These are phyloP conservation scores for Diophrys appendiculata DNA, from an alignment of 73 alveolate species.

Conservation along the genomic window DNA sequence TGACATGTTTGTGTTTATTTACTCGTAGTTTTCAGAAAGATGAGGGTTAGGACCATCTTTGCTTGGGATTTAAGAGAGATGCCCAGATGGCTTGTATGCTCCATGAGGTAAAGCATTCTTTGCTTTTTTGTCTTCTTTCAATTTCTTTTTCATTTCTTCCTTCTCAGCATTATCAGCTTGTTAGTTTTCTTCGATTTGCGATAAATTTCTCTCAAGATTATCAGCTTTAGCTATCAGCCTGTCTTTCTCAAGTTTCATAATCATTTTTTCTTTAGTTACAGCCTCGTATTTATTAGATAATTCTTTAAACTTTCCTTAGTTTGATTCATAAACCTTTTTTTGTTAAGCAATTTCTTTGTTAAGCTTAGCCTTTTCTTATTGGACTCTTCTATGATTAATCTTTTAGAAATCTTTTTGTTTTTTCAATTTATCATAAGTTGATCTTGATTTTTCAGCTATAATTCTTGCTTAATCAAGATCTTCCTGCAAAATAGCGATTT, in stretches of 20 bases:
- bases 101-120: too few relatives aligned
- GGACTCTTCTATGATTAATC: constrained; percentile 98
- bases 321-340: constrained; percentile 93
- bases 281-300: constrained; percentile 95
- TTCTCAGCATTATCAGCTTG: constrained; percentile 30
- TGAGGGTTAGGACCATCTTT: constrained; percentile 70
- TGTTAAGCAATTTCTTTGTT: constrained; percentile 88
- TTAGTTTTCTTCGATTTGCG: constrained; percentile 73
- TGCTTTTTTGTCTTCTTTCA: constrained; percentile 58
- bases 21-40: constrained; percentile 53
- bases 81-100: too few relatives aligned
- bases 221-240: constrained; percentile 93
- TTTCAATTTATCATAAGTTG: constrained; percentile 96
- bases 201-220: constrained; percentile 79
- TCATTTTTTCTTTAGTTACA: constrained; percentile 98
- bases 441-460: constrained; percentile 86
- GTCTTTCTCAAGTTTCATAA: constrained; percentile 97
- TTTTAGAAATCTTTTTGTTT: constrained; percentile 98
- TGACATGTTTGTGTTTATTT: constrained; percentile 69
- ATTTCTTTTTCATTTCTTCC: too few relatives aligned
- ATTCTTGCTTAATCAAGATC: constrained; percentile 95
- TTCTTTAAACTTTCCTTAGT: constrained; percentile 93
- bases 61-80: constrained; percentile 65
- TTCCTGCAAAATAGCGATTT: constrained; percentile 82
- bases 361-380: constrained; percentile 89